Evolutionary conservation across 73 alveolate species (phyloP).

Genomic region (Uronychia setigera): DNA sequence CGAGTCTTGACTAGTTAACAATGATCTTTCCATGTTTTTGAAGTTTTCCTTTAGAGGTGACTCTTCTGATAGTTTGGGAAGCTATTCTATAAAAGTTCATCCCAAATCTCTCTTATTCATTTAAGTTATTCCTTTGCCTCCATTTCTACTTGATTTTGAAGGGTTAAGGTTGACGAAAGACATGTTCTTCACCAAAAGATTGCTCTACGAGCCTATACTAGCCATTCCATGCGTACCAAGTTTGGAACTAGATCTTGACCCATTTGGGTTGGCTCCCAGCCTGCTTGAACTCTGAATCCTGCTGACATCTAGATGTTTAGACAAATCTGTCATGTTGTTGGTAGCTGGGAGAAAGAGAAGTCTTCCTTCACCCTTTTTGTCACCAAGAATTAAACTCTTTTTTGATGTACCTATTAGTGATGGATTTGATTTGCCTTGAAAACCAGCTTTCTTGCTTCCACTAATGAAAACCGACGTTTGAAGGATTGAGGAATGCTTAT

Average conservation of each 20-base stretch:
- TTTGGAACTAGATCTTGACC: too few species aligned
- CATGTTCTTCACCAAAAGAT: background rate
- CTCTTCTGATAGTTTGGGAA: background rate
- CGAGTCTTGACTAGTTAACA: background rate
- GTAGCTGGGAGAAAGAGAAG: background rate
- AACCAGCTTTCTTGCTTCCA: background rate
- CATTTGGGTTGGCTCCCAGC: background rate
- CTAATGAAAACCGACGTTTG: background rate
- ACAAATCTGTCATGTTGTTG: background rate
- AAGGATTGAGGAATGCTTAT: too few species aligned
- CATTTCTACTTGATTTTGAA: background rate
- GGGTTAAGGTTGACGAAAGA: background rate
- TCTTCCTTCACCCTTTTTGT: background rate
- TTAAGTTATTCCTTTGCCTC: background rate
- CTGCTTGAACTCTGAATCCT: background rate
- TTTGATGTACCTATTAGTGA: background rate
- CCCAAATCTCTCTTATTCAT: background rate
- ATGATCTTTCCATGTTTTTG: background rate
- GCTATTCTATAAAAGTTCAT: background rate
- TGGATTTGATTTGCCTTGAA: background rate
- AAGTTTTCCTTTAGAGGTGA: background rate
- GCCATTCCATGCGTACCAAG: too few species aligned
- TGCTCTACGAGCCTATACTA: background rate
- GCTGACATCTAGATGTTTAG: too few species aligned
- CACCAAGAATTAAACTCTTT: background rate